phyloP scores from a whole-genome alignment of 2,329 filamentous ascomycete species.

The Ustulina deusta region DNA sequence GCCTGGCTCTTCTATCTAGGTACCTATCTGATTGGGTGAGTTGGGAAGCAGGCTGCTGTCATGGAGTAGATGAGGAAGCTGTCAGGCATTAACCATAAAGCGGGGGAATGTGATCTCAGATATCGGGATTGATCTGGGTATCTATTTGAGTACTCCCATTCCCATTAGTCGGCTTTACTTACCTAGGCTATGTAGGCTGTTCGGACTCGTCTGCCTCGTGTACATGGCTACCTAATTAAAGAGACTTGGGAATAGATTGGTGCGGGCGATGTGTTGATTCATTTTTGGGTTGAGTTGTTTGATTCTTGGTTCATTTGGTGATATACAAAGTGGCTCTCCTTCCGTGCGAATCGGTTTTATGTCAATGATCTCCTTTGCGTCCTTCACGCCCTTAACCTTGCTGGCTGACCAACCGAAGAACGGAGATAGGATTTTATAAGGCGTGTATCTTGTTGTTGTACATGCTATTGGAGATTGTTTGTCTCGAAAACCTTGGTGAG shows the following conservation, averaged over 20 bases:
- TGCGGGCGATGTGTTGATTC: no score
- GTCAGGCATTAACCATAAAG: background rate
- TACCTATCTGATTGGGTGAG: background rate
- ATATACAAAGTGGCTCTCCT: background rate
- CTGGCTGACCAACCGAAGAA: background rate
- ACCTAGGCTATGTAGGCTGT: no score
- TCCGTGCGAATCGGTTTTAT: background rate
- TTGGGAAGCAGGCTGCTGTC: background rate
- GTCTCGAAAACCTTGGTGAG: background rate
- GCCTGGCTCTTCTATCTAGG: no score
- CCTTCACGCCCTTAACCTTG: background rate
- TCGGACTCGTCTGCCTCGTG: no score
- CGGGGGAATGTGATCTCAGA: background rate
- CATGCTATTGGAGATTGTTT: slow-evolving; percentile 22
- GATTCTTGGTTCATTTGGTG: background rate
- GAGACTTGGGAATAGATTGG: no score
- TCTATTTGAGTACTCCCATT: background rate
- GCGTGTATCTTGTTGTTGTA: slow-evolving; percentile 9
- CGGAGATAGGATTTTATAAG: background rate
- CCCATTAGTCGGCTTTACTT: background rate
- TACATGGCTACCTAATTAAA: no score
- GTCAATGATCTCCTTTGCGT: background rate
- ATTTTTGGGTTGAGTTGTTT: slow-evolving; percentile 12
- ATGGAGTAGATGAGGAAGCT: background rate
- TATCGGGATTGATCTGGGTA: background rate